A percentile compares a stretch with the other conserved stretches of the same genome.
Evolutionary conservation across 306 rosid species (phyloP).

Genomic region (Mimosa bimucronata): DNA sequence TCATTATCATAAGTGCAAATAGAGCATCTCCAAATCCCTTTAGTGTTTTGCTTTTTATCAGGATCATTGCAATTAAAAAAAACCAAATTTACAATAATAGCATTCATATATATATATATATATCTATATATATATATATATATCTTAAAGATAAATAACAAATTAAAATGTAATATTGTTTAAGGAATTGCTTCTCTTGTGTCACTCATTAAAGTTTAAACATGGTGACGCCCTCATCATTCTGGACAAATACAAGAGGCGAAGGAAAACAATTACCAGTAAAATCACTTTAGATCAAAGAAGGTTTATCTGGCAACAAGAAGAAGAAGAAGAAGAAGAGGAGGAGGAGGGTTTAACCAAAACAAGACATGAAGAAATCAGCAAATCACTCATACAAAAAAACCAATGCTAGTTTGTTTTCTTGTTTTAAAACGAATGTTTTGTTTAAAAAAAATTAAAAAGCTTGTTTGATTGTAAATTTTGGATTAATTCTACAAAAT

Average conservation of each 20-base stretch:
- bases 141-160: slow-evolving; percentile 17
- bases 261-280: slow-evolving; percentile 3
- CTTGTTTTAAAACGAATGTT: too few species aligned
- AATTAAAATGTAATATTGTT: background rate
- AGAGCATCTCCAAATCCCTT: slow-evolving; percentile 71
- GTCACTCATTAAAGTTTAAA: background rate
- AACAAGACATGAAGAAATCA: background rate
- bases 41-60: slow-evolving; percentile 52
- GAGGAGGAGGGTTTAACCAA: too few species aligned
- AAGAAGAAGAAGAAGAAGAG: too few species aligned
- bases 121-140: too few species aligned
- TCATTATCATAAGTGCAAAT: slow-evolving; percentile 89
- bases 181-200: slow-evolving; percentile 3
- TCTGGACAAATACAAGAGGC: background rate
- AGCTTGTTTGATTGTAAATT: too few species aligned
- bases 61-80: too few species aligned
- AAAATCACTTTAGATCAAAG: background rate
- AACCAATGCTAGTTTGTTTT: too few species aligned
- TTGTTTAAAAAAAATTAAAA: too few species aligned
- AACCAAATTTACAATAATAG: too few species aligned
- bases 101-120: too few species aligned
- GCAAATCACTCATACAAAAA: background rate
- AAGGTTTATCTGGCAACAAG: background rate
- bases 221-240: background rate
- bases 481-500: too few species aligned